Conservation (phyloP, 768 basidiomycete genomes). For the Trametes cinnabarina region DNA sequence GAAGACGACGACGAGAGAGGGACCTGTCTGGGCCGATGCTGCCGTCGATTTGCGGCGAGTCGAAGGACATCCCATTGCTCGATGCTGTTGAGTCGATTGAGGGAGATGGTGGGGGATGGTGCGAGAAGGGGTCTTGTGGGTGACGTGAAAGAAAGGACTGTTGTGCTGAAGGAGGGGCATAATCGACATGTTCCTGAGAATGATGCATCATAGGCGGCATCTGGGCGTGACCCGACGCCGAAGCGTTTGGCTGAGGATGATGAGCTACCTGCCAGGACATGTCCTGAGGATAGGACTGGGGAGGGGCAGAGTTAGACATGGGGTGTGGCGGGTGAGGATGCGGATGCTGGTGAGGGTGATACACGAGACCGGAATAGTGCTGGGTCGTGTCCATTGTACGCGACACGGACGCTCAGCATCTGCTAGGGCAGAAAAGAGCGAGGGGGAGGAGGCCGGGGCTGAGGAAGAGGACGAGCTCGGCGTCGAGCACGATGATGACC, state of each 20-base stretch:
- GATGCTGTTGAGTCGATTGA: conserved; percentile 12
- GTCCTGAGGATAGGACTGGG: conserved; percentile 17
- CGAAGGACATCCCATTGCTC: conserved; percentile 12
- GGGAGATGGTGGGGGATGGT: conserved; percentile 16
- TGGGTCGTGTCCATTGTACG: conserved; percentile 23
- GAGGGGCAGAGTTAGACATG: conserved; percentile 21
- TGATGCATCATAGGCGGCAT: conserved; percentile 23
- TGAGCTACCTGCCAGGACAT: conserved; percentile 25
- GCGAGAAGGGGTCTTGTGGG: conserved; percentile 2
- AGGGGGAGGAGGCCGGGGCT: background rate
- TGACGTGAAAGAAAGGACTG: conserved; percentile 17
- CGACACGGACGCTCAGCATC: conserved; percentile 16
- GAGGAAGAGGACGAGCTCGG: conserved; percentile 1
- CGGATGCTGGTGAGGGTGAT: conserved; percentile 19
- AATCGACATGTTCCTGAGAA: conserved; percentile 22
- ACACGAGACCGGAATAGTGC: conserved; percentile 25
- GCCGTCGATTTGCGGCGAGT: conserved; percentile 42
- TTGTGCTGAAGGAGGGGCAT: conserved; percentile 23
- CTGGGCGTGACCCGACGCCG: conserved; percentile 20
- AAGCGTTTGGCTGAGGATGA: conserved; percentile 18
- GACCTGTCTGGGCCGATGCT: conserved; percentile 54
- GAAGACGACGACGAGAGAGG: conserved; percentile 35
- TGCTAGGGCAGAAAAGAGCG: background rate
- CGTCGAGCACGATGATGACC: conserved; percentile 18
- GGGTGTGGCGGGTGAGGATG: conserved; percentile 19